Conservation (phyloP, 768 basidiomycete species). For the Mycena metata region DNA sequence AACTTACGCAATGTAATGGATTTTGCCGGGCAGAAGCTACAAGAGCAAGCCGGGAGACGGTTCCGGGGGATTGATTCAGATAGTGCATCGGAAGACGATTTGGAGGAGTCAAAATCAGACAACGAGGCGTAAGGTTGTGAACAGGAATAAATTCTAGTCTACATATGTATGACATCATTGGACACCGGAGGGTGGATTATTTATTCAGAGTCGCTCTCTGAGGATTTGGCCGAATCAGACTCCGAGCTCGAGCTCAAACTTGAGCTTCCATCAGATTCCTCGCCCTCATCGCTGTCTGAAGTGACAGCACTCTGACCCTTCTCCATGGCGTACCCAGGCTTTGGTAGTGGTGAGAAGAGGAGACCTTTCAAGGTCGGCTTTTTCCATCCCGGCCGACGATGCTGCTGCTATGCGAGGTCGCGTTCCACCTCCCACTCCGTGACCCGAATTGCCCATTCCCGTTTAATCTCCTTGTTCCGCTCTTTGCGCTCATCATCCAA, state of each 20-base stretch:
- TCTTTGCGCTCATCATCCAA: too few relatives aligned
- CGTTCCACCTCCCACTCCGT: too few relatives aligned
- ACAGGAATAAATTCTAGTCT: neutral
- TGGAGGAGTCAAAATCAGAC: slow-evolving; percentile 14
- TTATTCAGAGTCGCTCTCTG: neutral
- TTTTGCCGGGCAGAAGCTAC: neutral
- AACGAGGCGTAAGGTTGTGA: neutral
- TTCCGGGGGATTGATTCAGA: slow-evolving; percentile 8
- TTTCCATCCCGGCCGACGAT: neutral
- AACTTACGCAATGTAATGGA: neutral
- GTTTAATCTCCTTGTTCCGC: too few relatives aligned
- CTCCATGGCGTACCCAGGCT: neutral
- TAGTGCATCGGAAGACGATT: neutral
- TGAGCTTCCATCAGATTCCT: neutral
- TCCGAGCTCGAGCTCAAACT: neutral
- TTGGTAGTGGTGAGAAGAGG: neutral
- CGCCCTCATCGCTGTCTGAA: neutral
- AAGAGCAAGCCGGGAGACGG: neutral
- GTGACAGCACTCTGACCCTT: neutral
- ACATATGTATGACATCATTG: too few relatives aligned
- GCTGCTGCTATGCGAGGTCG: neutral
- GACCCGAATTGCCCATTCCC: too few relatives aligned
- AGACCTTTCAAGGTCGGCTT: neutral
- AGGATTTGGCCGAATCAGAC: too few relatives aligned
- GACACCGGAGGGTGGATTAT: neutral